Percentiles rank a stretch among this genome's conserved stretches.
phyloP scores from a whole-genome alignment of 495 filamentous ascomycete genomes.

The Cercophora sp. region DNA sequence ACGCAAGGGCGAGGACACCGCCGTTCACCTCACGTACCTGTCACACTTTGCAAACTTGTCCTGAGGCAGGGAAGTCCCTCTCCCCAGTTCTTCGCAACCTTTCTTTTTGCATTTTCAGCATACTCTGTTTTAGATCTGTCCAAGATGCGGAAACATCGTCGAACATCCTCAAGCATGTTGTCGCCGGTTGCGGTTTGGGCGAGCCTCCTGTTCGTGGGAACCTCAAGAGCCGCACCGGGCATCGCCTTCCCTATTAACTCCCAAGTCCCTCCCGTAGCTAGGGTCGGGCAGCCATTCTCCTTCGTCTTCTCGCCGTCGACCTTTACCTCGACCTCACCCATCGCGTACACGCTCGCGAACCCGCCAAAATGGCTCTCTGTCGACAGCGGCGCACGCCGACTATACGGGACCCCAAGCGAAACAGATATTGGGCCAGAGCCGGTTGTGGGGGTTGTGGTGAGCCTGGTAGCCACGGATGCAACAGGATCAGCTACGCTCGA shows the following conservation, averaged over 20 bases:
- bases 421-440: slow-evolving; percentile 51
- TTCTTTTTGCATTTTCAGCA: neutral
- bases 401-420: slow-evolving; percentile 61
- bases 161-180: slow-evolving; percentile 22
- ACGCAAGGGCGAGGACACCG: slow-evolving; percentile 20
- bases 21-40: no score
- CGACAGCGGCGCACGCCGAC: slow-evolving; percentile 54
- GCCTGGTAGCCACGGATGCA: slow-evolving; percentile 58
- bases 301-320: slow-evolving; percentile 68
- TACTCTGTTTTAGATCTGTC: neutral
- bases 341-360: slow-evolving; percentile 59
- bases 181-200: slow-evolving; percentile 3
- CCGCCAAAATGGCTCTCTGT: slow-evolving; percentile 68
- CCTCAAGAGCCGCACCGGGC: slow-evolving; percentile 40
- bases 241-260: slow-evolving; percentile 70
- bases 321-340: slow-evolving; percentile 51
- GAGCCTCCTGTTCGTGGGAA: slow-evolving; percentile 10
- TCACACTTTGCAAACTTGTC: no score
- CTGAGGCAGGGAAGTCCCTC: neutral
- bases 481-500: slow-evolving; percentile 53
- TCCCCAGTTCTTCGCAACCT: neutral
- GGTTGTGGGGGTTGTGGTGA: slow-evolving; percentile 45
- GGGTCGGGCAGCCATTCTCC: slow-evolving; percentile 56
- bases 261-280: slow-evolving; percentile 72
- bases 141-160: neutral